These are phyloP conservation scores for Cydonia oblonga DNA, from an alignment of 331 rosid species.

Conservation along the genomic window DNA sequence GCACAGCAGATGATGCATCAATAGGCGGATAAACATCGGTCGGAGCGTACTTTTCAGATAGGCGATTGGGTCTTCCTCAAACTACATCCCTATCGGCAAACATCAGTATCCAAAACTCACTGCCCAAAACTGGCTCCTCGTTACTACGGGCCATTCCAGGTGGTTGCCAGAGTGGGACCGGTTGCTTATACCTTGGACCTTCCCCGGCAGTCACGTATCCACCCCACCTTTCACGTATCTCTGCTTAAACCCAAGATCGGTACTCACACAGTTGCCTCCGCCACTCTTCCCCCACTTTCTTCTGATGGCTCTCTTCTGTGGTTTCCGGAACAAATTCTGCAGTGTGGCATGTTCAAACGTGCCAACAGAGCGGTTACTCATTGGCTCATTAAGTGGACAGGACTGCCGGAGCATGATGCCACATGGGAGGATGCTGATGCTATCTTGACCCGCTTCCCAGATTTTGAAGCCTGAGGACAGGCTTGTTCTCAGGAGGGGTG, in stretches of 20 bases:
- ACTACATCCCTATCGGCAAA: not conserved
- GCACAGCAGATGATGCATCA: not conserved
- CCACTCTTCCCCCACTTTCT: not conserved
- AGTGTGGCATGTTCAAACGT: not conserved
- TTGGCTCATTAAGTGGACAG: not conserved
- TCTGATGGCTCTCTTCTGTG: too few relatives aligned
- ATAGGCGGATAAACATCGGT: not conserved
- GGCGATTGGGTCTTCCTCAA: not conserved
- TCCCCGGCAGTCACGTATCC: not conserved
- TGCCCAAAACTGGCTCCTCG: not conserved
- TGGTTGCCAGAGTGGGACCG: not conserved
- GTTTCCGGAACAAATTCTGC: too few relatives aligned
- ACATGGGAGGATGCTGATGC: not conserved
- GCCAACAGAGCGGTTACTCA: not conserved
- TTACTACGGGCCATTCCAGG: not conserved
- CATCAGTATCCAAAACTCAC: not conserved
- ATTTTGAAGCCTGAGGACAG: not conserved
- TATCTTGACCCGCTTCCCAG: not conserved
- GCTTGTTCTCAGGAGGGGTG: not conserved
- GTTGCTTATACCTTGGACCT: not conserved
- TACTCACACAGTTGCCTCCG: accelerated
- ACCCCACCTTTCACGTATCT: not conserved
- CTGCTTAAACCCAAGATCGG: not conserved
- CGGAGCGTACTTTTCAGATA: not conserved
- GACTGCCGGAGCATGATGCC: not conserved